Percentiles rank a stretch among this genome's conserved stretches.
These are phyloP conservation scores for Cinnamomum micranthum DNA, from an alignment of 164 flowering plant species.

Conservation along the genomic window DNA sequence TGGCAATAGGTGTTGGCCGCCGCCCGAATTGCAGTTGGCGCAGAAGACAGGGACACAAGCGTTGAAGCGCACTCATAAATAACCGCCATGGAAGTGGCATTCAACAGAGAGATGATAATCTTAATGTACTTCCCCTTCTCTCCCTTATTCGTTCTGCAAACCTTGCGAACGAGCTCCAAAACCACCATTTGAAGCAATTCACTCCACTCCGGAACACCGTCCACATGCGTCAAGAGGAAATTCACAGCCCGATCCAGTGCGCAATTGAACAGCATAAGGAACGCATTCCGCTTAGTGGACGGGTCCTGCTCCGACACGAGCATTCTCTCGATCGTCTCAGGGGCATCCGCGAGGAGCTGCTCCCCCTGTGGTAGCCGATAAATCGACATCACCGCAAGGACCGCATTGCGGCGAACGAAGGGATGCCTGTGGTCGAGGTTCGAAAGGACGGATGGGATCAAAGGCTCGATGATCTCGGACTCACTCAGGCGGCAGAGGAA, in stretches of 20 bases:
- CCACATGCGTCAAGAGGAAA: slow-evolving; percentile 54
- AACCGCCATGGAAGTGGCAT: slow-evolving; percentile 85
- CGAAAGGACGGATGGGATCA: slow-evolving; percentile 71
- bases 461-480: slow-evolving; percentile 78
- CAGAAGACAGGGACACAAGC: slow-evolving; percentile 87
- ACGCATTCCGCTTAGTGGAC: slow-evolving; percentile 79
- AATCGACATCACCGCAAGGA: slow-evolving; percentile 80
- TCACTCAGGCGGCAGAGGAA: slow-evolving; percentile 82
- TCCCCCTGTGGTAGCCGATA: slow-evolving; percentile 90
- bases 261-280: slow-evolving; percentile 75
- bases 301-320: slow-evolving; percentile 73
- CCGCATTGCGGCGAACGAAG: slow-evolving; percentile 71
- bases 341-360: slow-evolving; percentile 73
- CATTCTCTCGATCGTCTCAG: slow-evolving; percentile 75
- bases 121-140: slow-evolving; percentile 90
- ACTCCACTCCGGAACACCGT: slow-evolving; percentile 73
- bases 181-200: slow-evolving; percentile 94
- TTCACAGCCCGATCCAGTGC: slow-evolving; percentile 65
- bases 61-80: slow-evolving; percentile 89
- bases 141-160: slow-evolving; percentile 64
- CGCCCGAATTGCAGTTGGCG: slow-evolving; percentile 88
- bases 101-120: slow-evolving; percentile 74
- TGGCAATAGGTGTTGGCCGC: slow-evolving; percentile 87
- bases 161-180: slow-evolving; percentile 79
- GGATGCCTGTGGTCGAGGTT: slow-evolving; percentile 88